A percentile compares a stretch with the other conserved stretches of the same genome.
phyloP scores from a whole-genome alignment of 73 alveolate species.

The Loxodes magnus region DNA sequence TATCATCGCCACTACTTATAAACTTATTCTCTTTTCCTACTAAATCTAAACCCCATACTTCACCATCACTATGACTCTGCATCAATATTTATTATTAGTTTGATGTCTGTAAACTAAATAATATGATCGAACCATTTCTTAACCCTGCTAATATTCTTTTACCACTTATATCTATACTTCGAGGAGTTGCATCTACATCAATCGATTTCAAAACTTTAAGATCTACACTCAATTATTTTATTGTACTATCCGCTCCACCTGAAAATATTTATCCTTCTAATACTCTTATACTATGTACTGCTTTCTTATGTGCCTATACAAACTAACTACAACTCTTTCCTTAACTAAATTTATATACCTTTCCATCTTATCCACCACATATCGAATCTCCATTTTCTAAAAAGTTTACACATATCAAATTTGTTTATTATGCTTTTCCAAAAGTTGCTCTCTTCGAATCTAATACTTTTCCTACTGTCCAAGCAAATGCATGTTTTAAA shows the following conservation, averaged over 20 bases:
- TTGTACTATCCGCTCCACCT: conserved; percentile 83
- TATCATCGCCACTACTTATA: conserved; percentile 86
- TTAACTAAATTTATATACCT: conserved; percentile 46
- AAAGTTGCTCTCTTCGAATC: conserved; percentile 64
- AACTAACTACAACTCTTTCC: too few species aligned
- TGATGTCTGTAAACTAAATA: conserved; percentile 12
- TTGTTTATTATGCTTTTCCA: conserved; percentile 41
- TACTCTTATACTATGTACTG: conserved; percentile 36
- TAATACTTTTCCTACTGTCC: conserved; percentile 51
- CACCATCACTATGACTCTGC: conserved; percentile 79
- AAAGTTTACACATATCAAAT: conserved; percentile 53
- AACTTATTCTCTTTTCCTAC: conserved; percentile 43
- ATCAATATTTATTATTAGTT: conserved; percentile 30
- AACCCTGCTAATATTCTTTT: conserved; percentile 74
- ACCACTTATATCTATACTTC: conserved; percentile 72
- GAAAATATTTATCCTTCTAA: conserved; percentile 59
- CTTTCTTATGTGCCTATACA: conserved; percentile 46
- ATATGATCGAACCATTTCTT: conserved; percentile 61
- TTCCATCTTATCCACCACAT: conserved; percentile 67
- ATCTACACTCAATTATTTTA: conserved; percentile 39
- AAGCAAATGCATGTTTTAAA: conserved; percentile 67
- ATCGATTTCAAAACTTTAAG: background rate
- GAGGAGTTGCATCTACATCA: conserved; percentile 16
- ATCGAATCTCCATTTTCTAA: conserved; percentile 62
- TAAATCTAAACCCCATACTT: conserved; percentile 80